Evolutionary conservation across 2,329 filamentous ascomycete genomes (phyloP), one percentile per base, ranked within the genome.

Genomic region (Penicillium sp.): DNA sequence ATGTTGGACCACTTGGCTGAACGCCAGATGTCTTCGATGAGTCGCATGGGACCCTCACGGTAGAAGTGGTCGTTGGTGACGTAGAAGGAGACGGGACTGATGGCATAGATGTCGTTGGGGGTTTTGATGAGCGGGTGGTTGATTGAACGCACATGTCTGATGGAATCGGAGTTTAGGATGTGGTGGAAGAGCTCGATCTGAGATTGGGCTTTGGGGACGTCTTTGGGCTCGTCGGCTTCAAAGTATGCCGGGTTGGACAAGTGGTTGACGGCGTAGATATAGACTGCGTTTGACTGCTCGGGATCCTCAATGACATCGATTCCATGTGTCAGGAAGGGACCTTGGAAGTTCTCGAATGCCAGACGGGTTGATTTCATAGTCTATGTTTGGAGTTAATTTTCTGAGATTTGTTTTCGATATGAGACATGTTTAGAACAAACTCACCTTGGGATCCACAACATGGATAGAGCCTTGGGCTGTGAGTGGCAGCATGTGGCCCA

Each of bases 201-300:
- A 0, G 85, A 86, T 1, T 76, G 76, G 0, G 80, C 77, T 58
- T 78, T 79, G 10, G 70, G 71, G 2, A 67, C 65, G 2, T 71
- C 70, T 5, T 61, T 58, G 3, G 59, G 62, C 7, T 64, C 19
- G 27, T 27, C 38, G 52, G 50, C 47, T 9, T 56, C 53, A 19
- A 69, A 66, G 23, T 76, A 78, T 0, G 75, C 74, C 0, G 76
- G 75, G 56, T 85, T 81, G 0, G 84, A 81, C 1, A 82, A 63
- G 55, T 88, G 86, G 62, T 88, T 88, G 50, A 88, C 70, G 0
- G 82, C 84, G 54, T 84, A 84, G 46, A 88, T 82, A 62, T 85
- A 87, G 6, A 87, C 80, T 0, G 81, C 68, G 23, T 75, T 67
- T 10, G 70, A 37, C 2, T 65, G 64, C 2, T 77, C 64, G 0